These are phyloP conservation scores for Talaromyces sp. DNA, from an alignment of 2,329 filamentous ascomycete species.

Conservation along the genomic window DNA sequence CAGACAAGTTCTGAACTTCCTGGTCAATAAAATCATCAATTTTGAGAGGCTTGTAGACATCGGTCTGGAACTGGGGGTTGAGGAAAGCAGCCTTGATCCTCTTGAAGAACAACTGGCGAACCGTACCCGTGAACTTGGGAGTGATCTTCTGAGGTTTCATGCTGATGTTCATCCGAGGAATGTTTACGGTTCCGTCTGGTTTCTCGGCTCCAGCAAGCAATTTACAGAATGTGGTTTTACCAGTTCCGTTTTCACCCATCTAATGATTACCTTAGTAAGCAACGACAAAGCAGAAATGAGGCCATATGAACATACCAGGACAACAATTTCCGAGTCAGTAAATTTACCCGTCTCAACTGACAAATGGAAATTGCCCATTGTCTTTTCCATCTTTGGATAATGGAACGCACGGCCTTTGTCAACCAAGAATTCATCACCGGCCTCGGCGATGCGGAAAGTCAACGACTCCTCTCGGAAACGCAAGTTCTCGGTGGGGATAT, in stretches of 20 bases:
- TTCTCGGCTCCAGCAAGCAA: conserved; percentile 91
- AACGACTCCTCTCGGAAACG: conserved; percentile 96
- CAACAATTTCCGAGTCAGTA: conserved; percentile 96
- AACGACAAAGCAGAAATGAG: not conserved
- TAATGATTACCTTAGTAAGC: not conserved
- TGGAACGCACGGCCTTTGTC: conserved; percentile 81
- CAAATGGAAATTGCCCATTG: conserved; percentile 81
- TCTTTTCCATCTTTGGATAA: conserved; percentile 92
- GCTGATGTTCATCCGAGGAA: conserved; percentile 94
- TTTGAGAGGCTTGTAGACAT: conserved; percentile 99
- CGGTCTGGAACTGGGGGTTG: conserved; percentile 97
- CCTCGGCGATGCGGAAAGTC: conserved; percentile 90
- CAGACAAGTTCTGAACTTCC: conserved; percentile 97
- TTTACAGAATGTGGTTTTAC: conserved; percentile 98
- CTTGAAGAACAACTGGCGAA: conserved; percentile 98
- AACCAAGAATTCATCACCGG: conserved; percentile 78
- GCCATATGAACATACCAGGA: conserved; percentile 58
- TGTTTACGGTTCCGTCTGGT: conserved; percentile 72
- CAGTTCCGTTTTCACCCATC: conserved; percentile 99
- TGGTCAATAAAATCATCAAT: conserved; percentile 99
- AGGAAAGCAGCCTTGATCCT: conserved; percentile 97
- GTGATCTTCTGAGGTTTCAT: conserved; percentile 99
- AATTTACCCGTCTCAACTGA: conserved; percentile 79
- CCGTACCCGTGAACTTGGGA: conserved; percentile 94
- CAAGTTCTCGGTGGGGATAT: conserved; percentile 97